A percentile compares a stretch with the other conserved stretches of the same genome.
These are phyloP conservation scores for Fistulifera pelliculosa DNA, from an alignment of 108 stramenopile genomes.

Conservation along the genomic window DNA sequence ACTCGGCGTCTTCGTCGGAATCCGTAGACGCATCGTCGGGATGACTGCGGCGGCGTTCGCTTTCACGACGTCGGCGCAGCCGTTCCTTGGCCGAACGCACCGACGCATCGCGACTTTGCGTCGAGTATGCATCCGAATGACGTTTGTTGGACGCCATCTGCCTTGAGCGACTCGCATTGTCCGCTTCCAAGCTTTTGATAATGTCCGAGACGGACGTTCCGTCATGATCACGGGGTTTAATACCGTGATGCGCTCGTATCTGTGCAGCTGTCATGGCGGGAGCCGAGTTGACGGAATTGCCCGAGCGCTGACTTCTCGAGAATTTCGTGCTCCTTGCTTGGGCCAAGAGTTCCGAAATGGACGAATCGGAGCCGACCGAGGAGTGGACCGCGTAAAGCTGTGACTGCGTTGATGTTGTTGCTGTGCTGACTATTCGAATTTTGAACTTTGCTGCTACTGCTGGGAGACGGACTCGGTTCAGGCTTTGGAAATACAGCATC, in stretches of 20 bases:
- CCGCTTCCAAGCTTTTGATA: constrained; percentile 61
- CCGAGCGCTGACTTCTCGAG: constrained; percentile 12
- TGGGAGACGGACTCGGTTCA: not conserved
- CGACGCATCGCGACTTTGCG: constrained; percentile 4
- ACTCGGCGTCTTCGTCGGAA: constrained; percentile 42
- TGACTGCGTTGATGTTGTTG: too few relatives aligned
- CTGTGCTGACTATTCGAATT: too few relatives aligned
- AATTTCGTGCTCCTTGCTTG: constrained; percentile 38
- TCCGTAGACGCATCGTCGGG: constrained; percentile 14
- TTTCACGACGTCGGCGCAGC: constrained; percentile 27
- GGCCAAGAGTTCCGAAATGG: constrained; percentile 39
- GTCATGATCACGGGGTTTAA: not conserved
- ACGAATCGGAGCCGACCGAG: constrained; percentile 11
- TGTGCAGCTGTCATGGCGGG: constrained; percentile 49
- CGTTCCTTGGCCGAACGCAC: constrained; percentile 43
- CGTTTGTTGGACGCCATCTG: constrained; percentile 11
- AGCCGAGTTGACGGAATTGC: constrained; percentile 68
- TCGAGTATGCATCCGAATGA: constrained; percentile 15
- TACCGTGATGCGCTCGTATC: not conserved
- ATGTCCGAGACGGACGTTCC: constrained; percentile 72
- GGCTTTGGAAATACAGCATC: constrained; percentile 6
- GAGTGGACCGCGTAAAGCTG: too few relatives aligned
- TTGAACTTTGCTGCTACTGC: too few relatives aligned
- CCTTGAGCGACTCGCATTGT: constrained; percentile 36
- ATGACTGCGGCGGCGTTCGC: constrained; percentile 10